Percentiles rank a stretch among this genome's conserved stretches.
Conservation (phyloP, 768 basidiomycete species). For the Rhodotorula diobovata region DNA sequence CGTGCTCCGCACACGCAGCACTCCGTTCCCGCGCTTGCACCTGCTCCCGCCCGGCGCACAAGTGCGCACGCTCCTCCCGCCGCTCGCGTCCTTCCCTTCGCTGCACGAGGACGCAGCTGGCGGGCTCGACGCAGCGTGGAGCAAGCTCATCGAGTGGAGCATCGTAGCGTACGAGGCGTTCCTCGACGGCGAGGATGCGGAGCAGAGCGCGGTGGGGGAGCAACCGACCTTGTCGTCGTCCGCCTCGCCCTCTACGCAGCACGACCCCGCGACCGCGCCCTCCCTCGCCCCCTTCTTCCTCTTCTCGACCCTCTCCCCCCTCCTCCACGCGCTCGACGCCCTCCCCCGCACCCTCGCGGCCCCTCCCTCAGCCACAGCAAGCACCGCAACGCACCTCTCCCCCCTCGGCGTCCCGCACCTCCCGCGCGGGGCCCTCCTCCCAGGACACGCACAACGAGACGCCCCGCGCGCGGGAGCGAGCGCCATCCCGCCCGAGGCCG, state of each 20-base stretch:
- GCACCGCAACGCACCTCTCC: not conserved
- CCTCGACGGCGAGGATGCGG: not conserved
- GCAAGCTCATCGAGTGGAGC: slow-evolving; percentile 17
- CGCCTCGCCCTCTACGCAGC: no score
- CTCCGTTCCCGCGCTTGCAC: slow-evolving; percentile 24
- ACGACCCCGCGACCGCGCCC: no score
- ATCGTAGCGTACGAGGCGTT: slow-evolving; percentile 1
- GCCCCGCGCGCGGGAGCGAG: not conserved
- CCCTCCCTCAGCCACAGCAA: no score
- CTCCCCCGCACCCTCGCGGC: not conserved
- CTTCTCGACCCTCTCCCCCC: not conserved
- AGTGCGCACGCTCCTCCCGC: slow-evolving; percentile 29
- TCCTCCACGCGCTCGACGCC: slow-evolving; percentile 2
- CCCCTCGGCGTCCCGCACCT: not conserved
- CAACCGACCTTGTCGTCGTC: not conserved
- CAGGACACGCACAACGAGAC: not conserved
- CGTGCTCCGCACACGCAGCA: not conserved
- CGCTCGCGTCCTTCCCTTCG: not conserved
- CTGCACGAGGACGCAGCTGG: not conserved
- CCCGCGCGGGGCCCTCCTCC: not conserved
- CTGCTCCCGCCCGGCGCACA: slow-evolving; percentile 21
- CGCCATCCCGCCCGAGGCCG: not conserved
- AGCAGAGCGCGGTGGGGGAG: not conserved
- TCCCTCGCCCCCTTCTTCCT: not conserved
- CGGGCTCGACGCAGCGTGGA: not conserved